These are phyloP conservation scores for Cryphonectria parasitica DNA, from an alignment of 2,329 filamentous ascomycete species.

Conservation along the genomic window DNA sequence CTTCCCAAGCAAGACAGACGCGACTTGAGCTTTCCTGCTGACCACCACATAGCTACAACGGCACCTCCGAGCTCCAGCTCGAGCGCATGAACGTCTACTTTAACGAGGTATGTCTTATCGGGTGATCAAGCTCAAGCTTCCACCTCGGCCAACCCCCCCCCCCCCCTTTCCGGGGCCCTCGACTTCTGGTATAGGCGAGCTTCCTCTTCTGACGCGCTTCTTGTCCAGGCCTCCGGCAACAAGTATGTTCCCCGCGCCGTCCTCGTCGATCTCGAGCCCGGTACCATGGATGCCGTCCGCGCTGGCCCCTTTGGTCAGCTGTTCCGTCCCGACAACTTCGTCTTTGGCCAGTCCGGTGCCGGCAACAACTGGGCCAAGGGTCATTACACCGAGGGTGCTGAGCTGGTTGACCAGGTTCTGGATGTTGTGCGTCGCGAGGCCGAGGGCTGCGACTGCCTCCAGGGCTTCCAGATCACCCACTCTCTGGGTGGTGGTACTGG, in stretches of 20 bases:
- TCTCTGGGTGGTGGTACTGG: constrained; percentile 99
- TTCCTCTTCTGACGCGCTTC: constrained; percentile 17
- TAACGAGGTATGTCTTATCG: constrained; percentile 61
- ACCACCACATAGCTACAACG: constrained; percentile 76
- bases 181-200: neutral
- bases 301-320: constrained; percentile 98
- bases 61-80: constrained; percentile 96
- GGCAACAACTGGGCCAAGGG: constrained; percentile 99
- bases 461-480: constrained; percentile 99
- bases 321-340: constrained; percentile 99
- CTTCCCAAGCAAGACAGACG: neutral
- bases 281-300: constrained; percentile 99
- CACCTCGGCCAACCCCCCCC: neutral
- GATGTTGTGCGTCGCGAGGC: constrained; percentile 99
- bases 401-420: constrained; percentile 96
- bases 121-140: neutral
- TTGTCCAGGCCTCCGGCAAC: constrained; percentile 82
- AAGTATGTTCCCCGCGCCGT: constrained; percentile 99
- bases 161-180: too few species aligned
- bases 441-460: constrained; percentile 98
- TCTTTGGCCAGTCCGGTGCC: constrained; percentile 98
- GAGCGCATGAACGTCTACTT: constrained; percentile 99
- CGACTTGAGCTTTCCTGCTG: constrained; percentile 16
- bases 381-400: constrained; percentile 99
- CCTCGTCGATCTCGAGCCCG: constrained; percentile 98